Base-by-base conservation (phyloP, 2,329 filamentous ascomycete species). In the Cladosporium colombiae region DNA sequence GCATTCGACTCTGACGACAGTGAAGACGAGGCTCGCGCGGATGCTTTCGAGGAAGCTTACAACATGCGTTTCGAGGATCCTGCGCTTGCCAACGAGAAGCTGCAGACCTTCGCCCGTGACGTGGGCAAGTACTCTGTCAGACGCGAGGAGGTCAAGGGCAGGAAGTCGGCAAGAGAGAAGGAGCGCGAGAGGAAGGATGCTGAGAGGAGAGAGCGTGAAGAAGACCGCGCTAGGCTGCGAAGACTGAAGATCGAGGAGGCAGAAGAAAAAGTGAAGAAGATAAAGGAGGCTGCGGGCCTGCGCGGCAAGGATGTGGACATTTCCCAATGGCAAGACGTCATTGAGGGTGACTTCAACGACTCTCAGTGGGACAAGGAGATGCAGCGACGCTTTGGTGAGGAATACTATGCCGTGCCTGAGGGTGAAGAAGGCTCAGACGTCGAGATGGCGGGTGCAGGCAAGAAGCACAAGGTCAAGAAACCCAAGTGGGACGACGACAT, bases 41-140 rank as follows among this genome's bases (percentile, higher is more conserved):
- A 98, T 53, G 88, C 90, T 67, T 96, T 94, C 74, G 95, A 99
- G 80, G 86, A 91, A 70, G 93, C 93, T 5, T 99, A 97, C 81
- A 99, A 99, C 80, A 81, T 97, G 79, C 90, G 95, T 37, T 99
- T 99, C 74, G 95, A 99, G 77, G 91, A 98, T 73, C 93, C 95
- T 0, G 86, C 86, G 67, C 93, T 91, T 75, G 89, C 91, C 72
- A 97, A 97, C 75, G 92, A 97, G 78, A 89, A 91, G 59, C 83
- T 99, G 35, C 88, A 90, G 74, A 92, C 93, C 6, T 96, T 97
- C 79, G 90, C 94, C 65, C 90, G 94, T 87, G 92, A 96, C 75
- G 85, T 92, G 21, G 89, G 91, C 44, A 89, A 90, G 68, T 90
- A 91, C 70, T 95, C 93, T 0, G 93, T 97, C 27, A 88, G 95